Percentiles rank a stretch among this genome's conserved stretches.
Evolutionary conservation across 202 grass and related monocot genomes (phyloP).

Genomic region (Elaeis oleifera): DNA sequence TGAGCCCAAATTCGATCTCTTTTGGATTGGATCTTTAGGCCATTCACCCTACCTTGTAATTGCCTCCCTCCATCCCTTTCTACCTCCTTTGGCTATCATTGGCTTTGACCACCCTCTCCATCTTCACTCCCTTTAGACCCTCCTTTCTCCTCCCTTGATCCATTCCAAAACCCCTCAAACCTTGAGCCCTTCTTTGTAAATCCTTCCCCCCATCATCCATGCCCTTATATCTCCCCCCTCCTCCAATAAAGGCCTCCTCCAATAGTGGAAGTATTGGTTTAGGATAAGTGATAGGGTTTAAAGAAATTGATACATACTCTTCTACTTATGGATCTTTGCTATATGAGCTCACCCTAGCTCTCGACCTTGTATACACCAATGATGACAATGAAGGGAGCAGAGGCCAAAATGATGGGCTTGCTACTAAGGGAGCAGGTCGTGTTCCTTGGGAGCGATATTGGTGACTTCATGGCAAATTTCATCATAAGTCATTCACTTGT

Average conservation of each 20-base stretch:
- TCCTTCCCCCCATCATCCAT: not conserved
- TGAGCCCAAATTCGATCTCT: too few species aligned
- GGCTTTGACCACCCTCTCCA: slow-evolving; percentile 7
- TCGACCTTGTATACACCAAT: slow-evolving; percentile 19
- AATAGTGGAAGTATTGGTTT: not conserved
- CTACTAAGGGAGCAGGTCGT: slow-evolving; percentile 66
- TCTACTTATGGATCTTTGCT: not conserved
- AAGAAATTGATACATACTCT: not conserved
- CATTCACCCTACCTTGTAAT: too few species aligned
- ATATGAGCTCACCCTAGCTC: slow-evolving; percentile 8
- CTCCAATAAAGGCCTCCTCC: not conserved
- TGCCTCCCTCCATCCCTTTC: too few species aligned
- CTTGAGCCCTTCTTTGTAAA: not conserved
- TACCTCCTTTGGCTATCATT: too few species aligned
- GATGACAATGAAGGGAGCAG: slow-evolving; percentile 8
- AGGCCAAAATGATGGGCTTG: slow-evolving; percentile 46
- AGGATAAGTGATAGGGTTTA: too few species aligned
- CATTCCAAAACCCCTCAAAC: not conserved
- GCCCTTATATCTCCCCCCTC: not conserved
- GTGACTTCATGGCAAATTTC: slow-evolving; percentile 67
- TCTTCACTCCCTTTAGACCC: slow-evolving; percentile 4
- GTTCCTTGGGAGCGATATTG: slow-evolving; percentile 76
- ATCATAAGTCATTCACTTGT: slow-evolving; percentile 68
- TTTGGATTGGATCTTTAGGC: too few species aligned
- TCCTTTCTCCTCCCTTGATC: not conserved